A percentile compares a stretch with the other conserved stretches of the same genome.
Evolutionary conservation across 257 asterid genomes (phyloP).

Genomic region (Verbena officinalis): DNA sequence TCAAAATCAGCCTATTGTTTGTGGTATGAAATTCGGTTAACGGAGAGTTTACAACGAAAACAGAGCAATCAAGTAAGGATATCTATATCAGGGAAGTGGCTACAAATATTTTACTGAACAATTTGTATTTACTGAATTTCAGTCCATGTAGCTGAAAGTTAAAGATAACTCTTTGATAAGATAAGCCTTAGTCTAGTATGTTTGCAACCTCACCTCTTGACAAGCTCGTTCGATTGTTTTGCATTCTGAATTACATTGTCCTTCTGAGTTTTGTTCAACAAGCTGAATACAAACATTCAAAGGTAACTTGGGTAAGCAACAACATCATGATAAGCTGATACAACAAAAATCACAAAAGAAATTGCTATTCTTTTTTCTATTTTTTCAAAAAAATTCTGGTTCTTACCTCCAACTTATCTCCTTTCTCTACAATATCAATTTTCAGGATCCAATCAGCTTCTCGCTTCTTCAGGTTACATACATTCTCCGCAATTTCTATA

Average conservation of each 20-base stretch:
- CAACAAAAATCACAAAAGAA: not conserved
- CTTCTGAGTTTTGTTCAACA: conserved; percentile 91
- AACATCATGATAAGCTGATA: conserved; percentile 14
- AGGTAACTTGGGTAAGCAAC: conserved; percentile 34
- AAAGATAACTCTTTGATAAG: not conserved
- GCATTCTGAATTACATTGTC: conserved; percentile 91
- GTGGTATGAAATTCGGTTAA: too few relatives aligned
- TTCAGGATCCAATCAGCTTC: conserved; percentile 99
- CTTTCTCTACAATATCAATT: conserved; percentile 89
- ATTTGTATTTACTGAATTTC: too few relatives aligned
- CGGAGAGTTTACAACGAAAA: not conserved
- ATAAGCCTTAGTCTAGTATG: not conserved
- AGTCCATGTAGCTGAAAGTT: not conserved
- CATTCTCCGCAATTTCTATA: conserved; percentile 91
- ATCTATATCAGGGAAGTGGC: not conserved
- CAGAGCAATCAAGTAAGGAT: not conserved
- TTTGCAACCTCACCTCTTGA: conserved; percentile 71
- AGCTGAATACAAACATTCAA: conserved; percentile 57
- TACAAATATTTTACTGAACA: not conserved
- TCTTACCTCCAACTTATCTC: conserved; percentile 74
- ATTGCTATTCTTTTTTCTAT: too few relatives aligned
- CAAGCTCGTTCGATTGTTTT: conserved; percentile 97
- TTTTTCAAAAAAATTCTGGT: not conserved
- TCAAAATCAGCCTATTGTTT: too few relatives aligned
- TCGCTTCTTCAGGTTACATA: conserved; percentile 87